phyloP scores from a whole-genome alignment of 2,329 filamentous ascomycete genomes.

The Pseudocercospora crystallina region DNA sequence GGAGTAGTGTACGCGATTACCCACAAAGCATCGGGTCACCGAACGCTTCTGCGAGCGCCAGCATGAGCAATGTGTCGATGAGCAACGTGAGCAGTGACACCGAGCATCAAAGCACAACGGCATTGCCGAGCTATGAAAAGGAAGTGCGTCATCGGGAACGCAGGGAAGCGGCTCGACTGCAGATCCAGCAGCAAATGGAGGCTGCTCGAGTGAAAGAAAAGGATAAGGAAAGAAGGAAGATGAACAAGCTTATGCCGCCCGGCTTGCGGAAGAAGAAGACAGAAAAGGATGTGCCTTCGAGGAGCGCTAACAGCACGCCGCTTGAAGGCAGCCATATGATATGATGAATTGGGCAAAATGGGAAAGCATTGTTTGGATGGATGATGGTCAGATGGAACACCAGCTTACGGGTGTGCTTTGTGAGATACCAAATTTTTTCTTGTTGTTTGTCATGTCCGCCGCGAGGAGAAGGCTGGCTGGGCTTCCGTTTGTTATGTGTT shows the following conservation, averaged over 20 bases:
- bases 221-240: constrained; percentile 38
- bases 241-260: constrained; percentile 40
- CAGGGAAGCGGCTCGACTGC: constrained; percentile 27
- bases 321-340: constrained; percentile 8
- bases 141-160: constrained; percentile 36
- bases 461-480: no score
- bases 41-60: constrained; percentile 24
- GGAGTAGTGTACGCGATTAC: constrained; percentile 19
- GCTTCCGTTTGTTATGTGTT: no score
- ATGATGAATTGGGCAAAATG: background rate
- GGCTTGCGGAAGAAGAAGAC: constrained; percentile 37
- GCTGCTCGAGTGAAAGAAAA: constrained; percentile 34
- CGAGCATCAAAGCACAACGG: constrained; percentile 32
- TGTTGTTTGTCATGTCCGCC: no score
- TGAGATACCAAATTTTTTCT: no score
- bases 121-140: constrained; percentile 36
- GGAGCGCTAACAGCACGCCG: constrained; percentile 17
- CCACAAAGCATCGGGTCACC: constrained; percentile 20
- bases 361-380: no score
- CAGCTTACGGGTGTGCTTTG: no score
- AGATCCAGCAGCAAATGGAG: constrained; percentile 38
- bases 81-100: constrained; percentile 36
- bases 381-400: no score
- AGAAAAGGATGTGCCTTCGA: constrained; percentile 33
- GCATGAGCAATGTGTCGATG: constrained; percentile 32